phyloP scores from a whole-genome alignment of 2,329 filamentous ascomycete species.

The Talaromyces atroroseus region DNA sequence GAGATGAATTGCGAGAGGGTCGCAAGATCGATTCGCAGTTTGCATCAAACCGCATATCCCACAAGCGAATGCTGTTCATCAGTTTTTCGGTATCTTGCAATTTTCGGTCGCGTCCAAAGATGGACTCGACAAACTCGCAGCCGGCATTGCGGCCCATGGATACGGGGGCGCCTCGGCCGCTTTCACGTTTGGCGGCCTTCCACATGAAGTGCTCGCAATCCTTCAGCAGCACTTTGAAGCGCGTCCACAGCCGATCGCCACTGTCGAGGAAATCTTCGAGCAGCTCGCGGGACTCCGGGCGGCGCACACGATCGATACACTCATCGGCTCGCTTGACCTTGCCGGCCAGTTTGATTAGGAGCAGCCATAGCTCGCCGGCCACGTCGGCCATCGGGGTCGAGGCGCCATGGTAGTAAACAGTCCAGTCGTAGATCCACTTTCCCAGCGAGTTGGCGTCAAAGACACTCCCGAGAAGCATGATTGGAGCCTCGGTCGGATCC shows the following conservation, averaged over 20 bases:
- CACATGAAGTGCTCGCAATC: constrained; percentile 93
- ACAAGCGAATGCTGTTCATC: constrained; percentile 81
- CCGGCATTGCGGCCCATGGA: constrained; percentile 88
- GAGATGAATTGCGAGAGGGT: constrained; percentile 25
- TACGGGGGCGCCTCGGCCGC: constrained; percentile 55
- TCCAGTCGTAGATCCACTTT: constrained; percentile 99
- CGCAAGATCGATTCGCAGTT: constrained; percentile 87
- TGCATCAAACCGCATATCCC: constrained; percentile 90
- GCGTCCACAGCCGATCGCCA: constrained; percentile 78
- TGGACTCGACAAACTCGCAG: constrained; percentile 89
- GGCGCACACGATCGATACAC: constrained; percentile 65
- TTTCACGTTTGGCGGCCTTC: constrained; percentile 71
- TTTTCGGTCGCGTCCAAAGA: constrained; percentile 88
- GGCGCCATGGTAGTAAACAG: constrained; percentile 80
- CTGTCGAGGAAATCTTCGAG: constrained; percentile 86
- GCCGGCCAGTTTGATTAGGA: constrained; percentile 86
- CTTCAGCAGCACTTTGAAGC: constrained; percentile 81
- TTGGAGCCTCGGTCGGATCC: constrained; percentile 91
- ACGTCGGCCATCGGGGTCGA: constrained; percentile 80
- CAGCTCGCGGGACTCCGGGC: constrained; percentile 67
- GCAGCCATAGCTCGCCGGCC: constrained; percentile 89
- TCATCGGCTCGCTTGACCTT: constrained; percentile 91
- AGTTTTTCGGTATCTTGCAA: constrained; percentile 85
- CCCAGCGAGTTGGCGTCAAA: constrained; percentile 96
- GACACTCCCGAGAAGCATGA: constrained; percentile 88